A percentile compares a stretch with the other conserved stretches of the same genome.
Conservation (phyloP, 2,329 filamentous ascomycete species). For the Fusarium sp. region DNA sequence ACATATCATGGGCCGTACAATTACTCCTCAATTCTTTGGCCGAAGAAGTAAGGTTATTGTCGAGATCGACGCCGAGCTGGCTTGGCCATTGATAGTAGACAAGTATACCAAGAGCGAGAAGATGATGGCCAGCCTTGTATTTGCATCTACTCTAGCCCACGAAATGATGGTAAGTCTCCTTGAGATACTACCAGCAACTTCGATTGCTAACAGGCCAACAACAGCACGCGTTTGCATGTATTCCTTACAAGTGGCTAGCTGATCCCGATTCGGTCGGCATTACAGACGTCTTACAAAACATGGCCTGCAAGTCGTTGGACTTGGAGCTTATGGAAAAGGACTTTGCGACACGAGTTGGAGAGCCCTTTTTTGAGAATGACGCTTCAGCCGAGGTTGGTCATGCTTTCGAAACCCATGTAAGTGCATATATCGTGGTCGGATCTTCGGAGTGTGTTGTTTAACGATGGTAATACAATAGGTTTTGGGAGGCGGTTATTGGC, state of each 20-base stretch:
- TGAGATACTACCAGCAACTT: not conserved
- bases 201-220: conserved; percentile 9
- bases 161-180: conserved; percentile 50
- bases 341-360: not conserved
- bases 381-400: conserved; percentile 43
- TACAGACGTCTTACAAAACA: conserved; percentile 1
- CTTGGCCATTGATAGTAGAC: conserved; percentile 47
- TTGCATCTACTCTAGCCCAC: conserved; percentile 47
- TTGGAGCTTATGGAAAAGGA: conserved; percentile 8
- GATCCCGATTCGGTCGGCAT: conserved; percentile 38
- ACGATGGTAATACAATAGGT: conserved; percentile 31
- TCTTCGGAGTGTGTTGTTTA: not conserved
- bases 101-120: conserved; percentile 48
- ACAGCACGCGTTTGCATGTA: conserved; percentile 40
- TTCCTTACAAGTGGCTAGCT: conserved; percentile 33
- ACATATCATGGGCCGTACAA: conserved; percentile 1
- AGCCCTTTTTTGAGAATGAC: conserved; percentile 49
- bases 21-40: not conserved
- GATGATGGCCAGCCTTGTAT: conserved; percentile 39
- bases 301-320: conserved; percentile 28
- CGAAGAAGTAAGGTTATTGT: conserved; percentile 7
- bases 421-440: not conserved
- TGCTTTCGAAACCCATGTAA: conserved; percentile 43
- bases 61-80: conserved; percentile 34
- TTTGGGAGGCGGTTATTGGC: conserved; percentile 43